Conservation (phyloP, 805 yeast genomes). For the Myxozyma mucilagina region DNA sequence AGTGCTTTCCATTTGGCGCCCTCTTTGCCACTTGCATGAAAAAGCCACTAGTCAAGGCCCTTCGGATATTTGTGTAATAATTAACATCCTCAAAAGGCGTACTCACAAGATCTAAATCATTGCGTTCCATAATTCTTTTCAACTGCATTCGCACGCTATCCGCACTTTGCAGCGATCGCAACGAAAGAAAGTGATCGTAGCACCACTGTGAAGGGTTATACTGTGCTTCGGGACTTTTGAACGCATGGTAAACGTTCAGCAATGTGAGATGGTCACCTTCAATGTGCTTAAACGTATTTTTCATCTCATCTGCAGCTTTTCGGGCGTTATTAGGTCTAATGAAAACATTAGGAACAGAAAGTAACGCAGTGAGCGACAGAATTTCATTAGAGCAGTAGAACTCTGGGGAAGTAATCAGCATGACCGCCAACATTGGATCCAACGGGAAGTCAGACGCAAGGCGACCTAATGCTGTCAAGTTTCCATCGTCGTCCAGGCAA, state of each 20-base stretch:
- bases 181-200: conserved; percentile 81
- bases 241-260: conserved; percentile 84
- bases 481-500: conserved; percentile 90
- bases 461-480: conserved; percentile 84
- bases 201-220: conserved; percentile 75
- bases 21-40: conserved; percentile 97
- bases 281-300: conserved; percentile 82
- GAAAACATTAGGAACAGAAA: conserved; percentile 92
- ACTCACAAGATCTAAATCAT: conserved; percentile 70
- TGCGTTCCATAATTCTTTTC: conserved; percentile 75
- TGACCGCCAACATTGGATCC: conserved; percentile 93
- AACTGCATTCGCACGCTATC: conserved; percentile 83
- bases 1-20: conserved; percentile 63
- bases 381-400: conserved; percentile 87
- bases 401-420: conserved; percentile 84
- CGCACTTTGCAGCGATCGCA: conserved; percentile 83
- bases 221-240: conserved; percentile 70
- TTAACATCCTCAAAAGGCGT: conserved; percentile 63
- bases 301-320: conserved; percentile 88
- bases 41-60: conserved; percentile 87
- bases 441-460: conserved; percentile 90
- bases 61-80: conserved; percentile 76
- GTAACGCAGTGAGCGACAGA: conserved; percentile 81
- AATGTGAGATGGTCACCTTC: conserved; percentile 94
- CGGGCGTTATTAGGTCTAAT: conserved; percentile 87